phyloP scores from a whole-genome alignment of 2,329 filamentous ascomycete species.

The Aureobasidium sp. region DNA sequence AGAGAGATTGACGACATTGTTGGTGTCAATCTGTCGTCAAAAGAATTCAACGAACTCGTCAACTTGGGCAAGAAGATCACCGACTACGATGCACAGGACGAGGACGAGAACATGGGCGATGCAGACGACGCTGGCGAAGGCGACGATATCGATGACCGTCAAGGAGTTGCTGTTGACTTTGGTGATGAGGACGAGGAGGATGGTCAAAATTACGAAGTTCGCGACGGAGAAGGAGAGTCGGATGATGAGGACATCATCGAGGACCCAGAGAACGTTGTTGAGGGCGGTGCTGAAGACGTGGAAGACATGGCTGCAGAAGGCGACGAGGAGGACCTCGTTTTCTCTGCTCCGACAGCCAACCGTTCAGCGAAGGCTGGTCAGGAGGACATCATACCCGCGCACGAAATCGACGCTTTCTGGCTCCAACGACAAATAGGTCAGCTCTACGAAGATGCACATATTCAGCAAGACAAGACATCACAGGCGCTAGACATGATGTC shows the following conservation, averaged over 20 bases:
- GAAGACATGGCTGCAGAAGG: constrained; percentile 34
- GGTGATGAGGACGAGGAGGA: constrained; percentile 76
- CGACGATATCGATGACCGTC: constrained; percentile 79
- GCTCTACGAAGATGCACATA: constrained; percentile 83
- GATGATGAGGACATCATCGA: constrained; percentile 47
- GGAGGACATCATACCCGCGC: constrained; percentile 57
- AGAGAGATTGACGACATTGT: constrained; percentile 92
- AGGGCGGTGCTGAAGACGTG: constrained; percentile 38
- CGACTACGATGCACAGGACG: constrained; percentile 93
- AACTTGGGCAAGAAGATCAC: constrained; percentile 98
- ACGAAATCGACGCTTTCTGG: constrained; percentile 97
- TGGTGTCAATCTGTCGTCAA: constrained; percentile 69
- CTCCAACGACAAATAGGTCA: constrained; percentile 83
- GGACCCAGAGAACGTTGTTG: constrained; percentile 1
- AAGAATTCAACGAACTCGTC: constrained; percentile 93
- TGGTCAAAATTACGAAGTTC: constrained; percentile 77
- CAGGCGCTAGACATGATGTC: constrained; percentile 75
- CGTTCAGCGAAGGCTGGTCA: constrained; percentile 30
- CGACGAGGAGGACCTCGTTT: constrained; percentile 69
- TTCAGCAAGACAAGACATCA: constrained; percentile 85
- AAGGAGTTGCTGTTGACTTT: constrained; percentile 96
- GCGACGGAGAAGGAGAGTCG: constrained; percentile 68
- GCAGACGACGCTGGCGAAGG: constrained; percentile 53
- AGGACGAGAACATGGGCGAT: constrained; percentile 78
- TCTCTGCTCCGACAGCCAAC: constrained; percentile 47